Evolutionary conservation across 202 grass and related monocot genomes (phyloP), one percentile per base, ranked within the genome.

Genomic region (Hordeum pubiflorum): DNA sequence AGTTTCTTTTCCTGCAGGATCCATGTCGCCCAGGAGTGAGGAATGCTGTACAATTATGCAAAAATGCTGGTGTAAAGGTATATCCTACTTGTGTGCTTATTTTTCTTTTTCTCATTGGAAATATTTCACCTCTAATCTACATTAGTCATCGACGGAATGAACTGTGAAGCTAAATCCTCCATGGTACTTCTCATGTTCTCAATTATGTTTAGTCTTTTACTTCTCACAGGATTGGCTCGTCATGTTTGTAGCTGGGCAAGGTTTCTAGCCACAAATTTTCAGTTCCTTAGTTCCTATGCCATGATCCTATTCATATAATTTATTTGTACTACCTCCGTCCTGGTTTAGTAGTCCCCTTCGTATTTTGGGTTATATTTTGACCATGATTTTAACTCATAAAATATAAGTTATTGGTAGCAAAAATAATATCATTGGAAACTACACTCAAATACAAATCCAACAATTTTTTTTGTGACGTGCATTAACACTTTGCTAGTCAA

Each of bases 21-120:
- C 84, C 92, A 24, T 98, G 95, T 78, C 95, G 92, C 74, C 92
- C 90, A 78, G 92, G 94, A 52, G 95, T 98, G 38, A 93, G 70
- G 86, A 89, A 86, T 82, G 92, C 95, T 89, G 95, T 98, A 67
- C 74, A 89, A 88, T 82, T 98, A 32, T 98, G 95, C 86, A 88
- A 74, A 26, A 78, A 66, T 86, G 89, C 95, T 13, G 95, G 95
- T 86, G 95, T 98, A 82, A 98, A 91, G 88, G 92, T 94, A 77
- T 55, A 61, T 79, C 10, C 63, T 81, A 64, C 65, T 62, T 46
- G 0, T 72, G 50, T 65, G 18, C 50, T 21, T 79, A 72, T 20
- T 63, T 63, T 59, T 86, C 57, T 36, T 78, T 17, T 44, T 78
- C 82, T 83, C 27, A 32, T 59, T 21, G n/a, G 13, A 12, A 14